A percentile compares a stretch with the other conserved stretches of the same genome.
phyloP scores from a whole-genome alignment of 2,329 filamentous ascomycete species.

The Cladosporium sp. region DNA sequence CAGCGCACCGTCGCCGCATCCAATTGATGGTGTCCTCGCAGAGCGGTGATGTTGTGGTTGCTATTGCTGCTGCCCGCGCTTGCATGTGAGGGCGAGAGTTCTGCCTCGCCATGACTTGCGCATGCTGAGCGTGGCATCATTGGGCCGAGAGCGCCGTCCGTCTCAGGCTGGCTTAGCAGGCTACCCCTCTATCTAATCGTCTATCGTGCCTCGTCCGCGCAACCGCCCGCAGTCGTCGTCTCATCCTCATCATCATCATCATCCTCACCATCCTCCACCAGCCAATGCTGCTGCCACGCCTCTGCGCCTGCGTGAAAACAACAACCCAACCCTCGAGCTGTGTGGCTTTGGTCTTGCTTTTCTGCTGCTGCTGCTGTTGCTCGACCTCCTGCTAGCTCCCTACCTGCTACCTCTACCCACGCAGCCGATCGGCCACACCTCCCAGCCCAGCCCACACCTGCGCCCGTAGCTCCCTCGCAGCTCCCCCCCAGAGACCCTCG shows the following conservation, averaged over 20 bases:
- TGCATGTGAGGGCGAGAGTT: no score
- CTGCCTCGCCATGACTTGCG: neutral
- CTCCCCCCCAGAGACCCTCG: neutral
- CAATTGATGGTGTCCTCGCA: neutral
- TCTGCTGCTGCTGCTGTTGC: neutral
- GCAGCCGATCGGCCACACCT: constrained; percentile 1
- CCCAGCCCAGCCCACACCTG: neutral
- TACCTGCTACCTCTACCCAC: neutral
- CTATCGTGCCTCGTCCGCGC: neutral
- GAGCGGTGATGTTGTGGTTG: neutral
- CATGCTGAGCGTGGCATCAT: neutral
- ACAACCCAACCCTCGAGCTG: neutral
- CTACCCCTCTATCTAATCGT: neutral
- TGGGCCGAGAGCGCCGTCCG: neutral
- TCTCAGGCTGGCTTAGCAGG: neutral
- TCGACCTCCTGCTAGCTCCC: no score
- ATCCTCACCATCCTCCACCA: neutral
- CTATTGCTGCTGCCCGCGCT: neutral
- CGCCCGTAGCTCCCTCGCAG: constrained; percentile 7
- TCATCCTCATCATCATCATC: neutral
- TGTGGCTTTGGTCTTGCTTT: neutral
- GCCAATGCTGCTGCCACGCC: neutral
- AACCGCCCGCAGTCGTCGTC: neutral
- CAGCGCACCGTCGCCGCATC: neutral
- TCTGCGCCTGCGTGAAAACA: neutral